Evolutionary conservation across 225 moss, liverwort and hornwort species (phyloP), one percentile per base, ranked within the genome.

Genomic region (Lunularia cruciata): DNA sequence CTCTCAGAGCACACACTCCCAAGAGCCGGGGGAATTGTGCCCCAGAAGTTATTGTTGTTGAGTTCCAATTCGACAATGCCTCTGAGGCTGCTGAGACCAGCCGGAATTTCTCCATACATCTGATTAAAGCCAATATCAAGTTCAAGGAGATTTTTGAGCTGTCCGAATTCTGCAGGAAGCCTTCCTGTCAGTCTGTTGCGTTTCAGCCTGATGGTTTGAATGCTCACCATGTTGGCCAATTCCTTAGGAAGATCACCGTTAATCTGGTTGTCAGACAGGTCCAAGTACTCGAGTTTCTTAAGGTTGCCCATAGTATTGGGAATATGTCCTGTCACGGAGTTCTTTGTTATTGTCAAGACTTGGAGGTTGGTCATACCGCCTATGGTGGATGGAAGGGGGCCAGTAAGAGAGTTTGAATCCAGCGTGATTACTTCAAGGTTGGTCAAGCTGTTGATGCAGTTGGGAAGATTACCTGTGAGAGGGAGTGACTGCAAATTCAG

Each of bases 41-140:
- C 72, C 23, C 13, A 28, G 30, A 73, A 43, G 23, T 61, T 30
- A 64, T 73, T 73, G 52, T 65, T 55, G 54, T 73, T 52, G 8
- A 73, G 74, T 10, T 27, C 20, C 16, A 74, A 26, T 9, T 30
- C 23, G 25, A 20, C 40, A 14, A 57, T 8, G 1, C 3, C 4
- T 8, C 37, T 18, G 23, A 42, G 20, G 47, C 28, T 57, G 0
- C 5, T 57, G 26, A 68, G 25, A 2, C 53, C 18, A 0, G 52
- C 35, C 2, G 68, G 68, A 20, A 68, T 49, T 8, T 25, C 36
- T 52, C 68, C 68, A 3, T 10, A 51, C 23, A 68, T 26, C 2
- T 1, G 23, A 54, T 68, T 68, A 13, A 36, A 20, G 12, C 19
- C 34, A 3, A 73, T 52, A 5, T 31, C 19, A 13, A 65, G 54